A percentile compares a stretch with the other conserved stretches of the same genome.
phyloP scores from a whole-genome alignment of 306 rosid species.

The Lupinus albus region DNA sequence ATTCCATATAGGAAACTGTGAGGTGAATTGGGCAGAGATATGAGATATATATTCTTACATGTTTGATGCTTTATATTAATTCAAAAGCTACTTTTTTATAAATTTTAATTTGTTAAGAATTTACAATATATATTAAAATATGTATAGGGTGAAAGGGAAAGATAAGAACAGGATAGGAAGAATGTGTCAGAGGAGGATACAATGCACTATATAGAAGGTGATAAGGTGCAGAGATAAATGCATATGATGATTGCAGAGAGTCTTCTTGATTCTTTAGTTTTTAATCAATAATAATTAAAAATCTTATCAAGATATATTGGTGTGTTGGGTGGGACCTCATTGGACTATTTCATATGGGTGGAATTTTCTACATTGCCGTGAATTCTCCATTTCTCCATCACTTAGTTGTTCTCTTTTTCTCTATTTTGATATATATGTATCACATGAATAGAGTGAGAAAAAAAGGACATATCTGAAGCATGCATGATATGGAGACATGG shows the following conservation, averaged over 20 bases:
- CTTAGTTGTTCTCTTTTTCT: background rate
- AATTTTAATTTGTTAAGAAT: too few relatives aligned
- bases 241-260: constrained; percentile 34
- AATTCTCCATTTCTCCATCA: constrained; percentile 33
- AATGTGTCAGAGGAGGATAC: constrained; percentile 63
- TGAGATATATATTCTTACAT: too few relatives aligned
- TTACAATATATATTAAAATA: too few relatives aligned
- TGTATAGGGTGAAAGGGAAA: background rate
- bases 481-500: constrained; percentile 71
- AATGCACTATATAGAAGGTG: constrained; percentile 46
- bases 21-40: too few relatives aligned
- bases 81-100: too few relatives aligned
- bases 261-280: constrained; percentile 24
- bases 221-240: constrained; percentile 39
- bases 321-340: constrained; percentile 57
- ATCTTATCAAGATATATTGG: constrained; percentile 33
- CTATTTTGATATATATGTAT: background rate
- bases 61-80: too few relatives aligned
- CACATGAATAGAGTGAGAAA: constrained; percentile 21
- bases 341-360: constrained; percentile 55
- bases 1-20: too few relatives aligned
- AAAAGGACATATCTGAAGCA: too few relatives aligned
- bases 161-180: constrained; percentile 45
- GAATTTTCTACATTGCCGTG: background rate
- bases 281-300: constrained; percentile 28